Conservation (phyloP, 257 asterid genomes). For the Leptodermis oblonga region DNA sequence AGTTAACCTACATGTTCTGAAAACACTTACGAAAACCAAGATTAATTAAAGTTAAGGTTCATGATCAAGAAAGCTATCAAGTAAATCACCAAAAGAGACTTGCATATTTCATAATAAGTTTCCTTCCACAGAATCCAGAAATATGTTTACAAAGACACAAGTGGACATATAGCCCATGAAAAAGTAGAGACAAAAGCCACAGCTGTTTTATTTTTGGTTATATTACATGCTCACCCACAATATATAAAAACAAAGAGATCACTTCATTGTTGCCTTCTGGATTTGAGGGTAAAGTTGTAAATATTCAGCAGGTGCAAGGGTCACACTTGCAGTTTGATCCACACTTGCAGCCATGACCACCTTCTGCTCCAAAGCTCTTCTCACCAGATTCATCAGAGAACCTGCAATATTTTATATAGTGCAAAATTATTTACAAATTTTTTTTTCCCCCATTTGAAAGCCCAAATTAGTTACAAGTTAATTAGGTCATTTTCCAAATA, state of each 20-base stretch:
- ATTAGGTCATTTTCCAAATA: too few species aligned
- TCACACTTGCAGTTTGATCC: conserved; percentile 35
- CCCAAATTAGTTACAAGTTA: too few species aligned
- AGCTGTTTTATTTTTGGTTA: conserved; percentile 2
- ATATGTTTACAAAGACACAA: conserved; percentile 9
- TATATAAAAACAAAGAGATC: background rate
- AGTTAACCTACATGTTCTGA: too few species aligned
- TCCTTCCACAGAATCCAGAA: background rate
- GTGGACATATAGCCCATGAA: background rate
- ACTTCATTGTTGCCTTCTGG: background rate
- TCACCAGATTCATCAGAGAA: conserved; percentile 20
- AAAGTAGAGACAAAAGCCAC: background rate
- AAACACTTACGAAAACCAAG: too few species aligned
- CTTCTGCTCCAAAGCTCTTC: conserved; percentile 31
- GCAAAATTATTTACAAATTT: too few species aligned
- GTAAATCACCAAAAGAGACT: too few species aligned
- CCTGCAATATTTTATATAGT: conserved; percentile 5
- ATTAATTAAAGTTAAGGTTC: too few species aligned
- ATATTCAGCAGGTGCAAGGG: conserved; percentile 34
- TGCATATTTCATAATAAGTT: background rate
- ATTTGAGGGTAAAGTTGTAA: background rate
- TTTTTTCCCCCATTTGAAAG: too few species aligned
- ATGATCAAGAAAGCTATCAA: too few species aligned
- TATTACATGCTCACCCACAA: conserved; percentile 8
- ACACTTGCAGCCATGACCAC: conserved; percentile 37